A percentile compares a stretch with the other conserved stretches of the same genome.
phyloP scores from a whole-genome alignment of 2,329 filamentous ascomycete genomes.

The Stromatinia cepivora region DNA sequence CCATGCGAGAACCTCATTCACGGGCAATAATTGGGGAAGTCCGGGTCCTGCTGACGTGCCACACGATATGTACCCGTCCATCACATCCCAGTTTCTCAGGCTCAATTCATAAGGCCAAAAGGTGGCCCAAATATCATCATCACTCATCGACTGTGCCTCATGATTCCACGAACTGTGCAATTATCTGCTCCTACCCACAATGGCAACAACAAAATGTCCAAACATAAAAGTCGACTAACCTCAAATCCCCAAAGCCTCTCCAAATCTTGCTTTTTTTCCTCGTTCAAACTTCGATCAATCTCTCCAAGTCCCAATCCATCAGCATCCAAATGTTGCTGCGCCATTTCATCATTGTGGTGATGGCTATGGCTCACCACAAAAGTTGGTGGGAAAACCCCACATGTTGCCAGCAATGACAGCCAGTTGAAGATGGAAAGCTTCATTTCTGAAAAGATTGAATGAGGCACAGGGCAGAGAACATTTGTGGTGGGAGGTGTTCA shows the following conservation, averaged over 20 bases:
- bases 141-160: not conserved
- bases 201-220: not conserved
- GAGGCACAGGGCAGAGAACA: not conserved
- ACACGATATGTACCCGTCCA: not conserved
- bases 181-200: not conserved
- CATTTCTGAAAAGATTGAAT: not conserved
- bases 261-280: constrained; percentile 53
- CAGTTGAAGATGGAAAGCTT: not conserved
- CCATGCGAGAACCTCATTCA: not conserved
- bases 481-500: not conserved
- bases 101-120: not conserved
- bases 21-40: not conserved
- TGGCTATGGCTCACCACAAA: not conserved
- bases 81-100: not conserved
- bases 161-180: too few relatives aligned
- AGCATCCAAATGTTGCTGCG: not conserved
- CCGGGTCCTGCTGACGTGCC: not conserved
- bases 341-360: not conserved
- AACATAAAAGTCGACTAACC: constrained; percentile 40
- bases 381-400: constrained; percentile 1
- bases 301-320: constrained; percentile 3
- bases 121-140: not conserved
- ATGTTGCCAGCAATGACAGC: not conserved
- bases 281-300: constrained; percentile 37
- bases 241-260: constrained; percentile 59